These are phyloP conservation scores for Davidsoniella virescens DNA, from an alignment of 2,329 filamentous ascomycete species.

Conservation along the genomic window DNA sequence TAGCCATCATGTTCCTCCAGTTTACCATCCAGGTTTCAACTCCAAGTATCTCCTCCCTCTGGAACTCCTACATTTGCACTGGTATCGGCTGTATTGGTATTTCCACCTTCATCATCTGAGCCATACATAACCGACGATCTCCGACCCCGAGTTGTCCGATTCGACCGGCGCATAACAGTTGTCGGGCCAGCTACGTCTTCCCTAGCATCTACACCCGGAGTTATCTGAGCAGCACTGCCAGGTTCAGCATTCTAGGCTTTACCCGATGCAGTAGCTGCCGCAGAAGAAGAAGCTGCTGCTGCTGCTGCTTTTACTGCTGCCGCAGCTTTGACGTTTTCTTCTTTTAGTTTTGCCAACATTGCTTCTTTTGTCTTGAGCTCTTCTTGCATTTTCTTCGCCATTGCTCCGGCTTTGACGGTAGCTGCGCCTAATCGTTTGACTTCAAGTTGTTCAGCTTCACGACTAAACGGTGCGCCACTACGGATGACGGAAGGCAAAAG, in stretches of 20 bases:
- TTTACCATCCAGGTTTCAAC: too few species aligned
- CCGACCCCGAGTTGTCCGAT: conserved; percentile 5
- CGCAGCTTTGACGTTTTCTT: conserved; percentile 34
- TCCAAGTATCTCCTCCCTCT: too few species aligned
- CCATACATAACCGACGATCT: conserved; percentile 1
- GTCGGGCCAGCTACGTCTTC: not conserved
- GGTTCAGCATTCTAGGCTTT: conserved; percentile 10
- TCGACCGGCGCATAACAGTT: conserved; percentile 1
- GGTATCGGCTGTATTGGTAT: too few species aligned
- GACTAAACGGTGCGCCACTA: conserved; percentile 56
- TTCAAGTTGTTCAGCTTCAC: conserved; percentile 50
- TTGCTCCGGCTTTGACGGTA: conserved; percentile 43
- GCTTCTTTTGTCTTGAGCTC: conserved; percentile 50
- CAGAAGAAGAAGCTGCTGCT: conserved; percentile 8
- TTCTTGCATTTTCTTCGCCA: conserved; percentile 40
- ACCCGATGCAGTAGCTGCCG: not conserved
- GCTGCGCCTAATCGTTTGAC: conserved; percentile 46
- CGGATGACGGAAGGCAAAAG: conserved; percentile 55
- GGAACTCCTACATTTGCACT: too few species aligned
- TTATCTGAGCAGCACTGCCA: not conserved
- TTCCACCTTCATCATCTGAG: not conserved
- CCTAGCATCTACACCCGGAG: not conserved
- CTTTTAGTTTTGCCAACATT: conserved; percentile 43
- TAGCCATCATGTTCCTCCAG: too few species aligned
- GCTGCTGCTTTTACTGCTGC: conserved; percentile 18